Conservation (phyloP, 805 yeast genomes). For the Kodamaea neixiangensis region DNA sequence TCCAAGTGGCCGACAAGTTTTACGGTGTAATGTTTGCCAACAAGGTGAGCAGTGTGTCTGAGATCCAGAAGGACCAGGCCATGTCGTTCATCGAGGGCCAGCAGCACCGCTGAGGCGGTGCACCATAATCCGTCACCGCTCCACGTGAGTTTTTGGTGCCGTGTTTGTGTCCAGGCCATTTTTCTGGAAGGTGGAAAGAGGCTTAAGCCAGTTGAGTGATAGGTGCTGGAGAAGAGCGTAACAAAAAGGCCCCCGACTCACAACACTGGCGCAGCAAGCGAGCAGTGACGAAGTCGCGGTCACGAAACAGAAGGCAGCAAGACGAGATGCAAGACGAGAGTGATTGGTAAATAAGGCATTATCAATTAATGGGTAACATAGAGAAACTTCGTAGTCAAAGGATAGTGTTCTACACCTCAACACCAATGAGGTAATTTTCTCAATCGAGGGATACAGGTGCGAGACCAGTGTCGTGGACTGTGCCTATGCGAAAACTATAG, state of each 20-base stretch:
- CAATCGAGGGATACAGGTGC: background rate
- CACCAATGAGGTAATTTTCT: background rate
- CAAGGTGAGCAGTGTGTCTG: constrained; percentile 76
- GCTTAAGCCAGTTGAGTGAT: background rate
- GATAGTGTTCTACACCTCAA: background rate
- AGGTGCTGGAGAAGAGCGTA: background rate
- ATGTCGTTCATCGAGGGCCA: constrained; percentile 80
- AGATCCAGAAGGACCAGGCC: constrained; percentile 73
- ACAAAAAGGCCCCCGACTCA: background rate
- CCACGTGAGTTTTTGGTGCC: background rate
- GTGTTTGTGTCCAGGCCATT: background rate
- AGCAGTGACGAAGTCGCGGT: background rate
- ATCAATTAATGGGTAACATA: background rate
- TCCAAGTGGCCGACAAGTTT: constrained; percentile 81
- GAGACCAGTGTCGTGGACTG: background rate
- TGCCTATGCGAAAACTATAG: constrained; percentile 1
- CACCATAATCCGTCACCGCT: background rate
- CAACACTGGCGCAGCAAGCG: no score
- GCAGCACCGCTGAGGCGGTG: constrained; percentile 21
- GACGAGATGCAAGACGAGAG: background rate
- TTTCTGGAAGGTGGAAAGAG: background rate
- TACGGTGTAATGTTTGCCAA: constrained; percentile 85
- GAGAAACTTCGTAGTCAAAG: background rate
- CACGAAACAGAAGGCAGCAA: background rate
- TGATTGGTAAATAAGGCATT: background rate